phyloP scores from a whole-genome alignment of 2,329 filamentous ascomycete species.

The Mariannaea elegans region DNA sequence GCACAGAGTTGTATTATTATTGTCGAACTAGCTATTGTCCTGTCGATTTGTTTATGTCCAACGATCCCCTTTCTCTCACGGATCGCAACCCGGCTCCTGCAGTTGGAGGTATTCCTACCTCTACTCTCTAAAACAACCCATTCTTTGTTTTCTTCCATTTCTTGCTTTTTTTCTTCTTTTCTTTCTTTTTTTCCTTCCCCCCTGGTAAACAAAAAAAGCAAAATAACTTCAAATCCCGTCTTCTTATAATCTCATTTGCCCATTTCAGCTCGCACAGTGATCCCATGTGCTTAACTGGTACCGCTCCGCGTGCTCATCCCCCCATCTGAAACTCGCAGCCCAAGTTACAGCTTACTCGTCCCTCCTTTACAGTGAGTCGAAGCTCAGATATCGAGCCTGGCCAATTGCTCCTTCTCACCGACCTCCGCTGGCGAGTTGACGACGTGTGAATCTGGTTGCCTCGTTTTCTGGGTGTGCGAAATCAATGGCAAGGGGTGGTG shows the following conservation, averaged over 20 bases:
- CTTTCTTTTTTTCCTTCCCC: neutral
- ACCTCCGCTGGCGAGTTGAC: neutral
- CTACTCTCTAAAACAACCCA: neutral
- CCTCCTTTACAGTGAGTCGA: neutral
- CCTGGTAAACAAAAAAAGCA: neutral
- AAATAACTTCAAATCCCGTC: neutral
- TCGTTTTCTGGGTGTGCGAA: neutral
- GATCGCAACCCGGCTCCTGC: neutral
- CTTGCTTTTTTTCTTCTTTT: neutral
- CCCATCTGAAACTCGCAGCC: neutral
- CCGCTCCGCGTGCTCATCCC: neutral
- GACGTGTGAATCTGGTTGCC: neutral
- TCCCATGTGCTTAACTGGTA: neutral
- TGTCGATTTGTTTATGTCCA: neutral
- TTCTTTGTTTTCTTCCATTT: neutral
- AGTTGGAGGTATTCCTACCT: neutral
- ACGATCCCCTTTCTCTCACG: neutral
- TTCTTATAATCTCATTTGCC: neutral
- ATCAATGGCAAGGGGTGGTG: neutral
- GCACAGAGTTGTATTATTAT: neutral
- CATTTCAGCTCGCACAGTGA: neutral
- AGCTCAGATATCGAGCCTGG: neutral
- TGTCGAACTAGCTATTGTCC: too few relatives aligned
- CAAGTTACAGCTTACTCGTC: neutral
- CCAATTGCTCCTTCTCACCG: neutral